Percentiles rank a stretch among this genome's conserved stretches.
phyloP scores from a whole-genome alignment of 257 asterid genomes.

The Ocimum tenuiflorum region DNA sequence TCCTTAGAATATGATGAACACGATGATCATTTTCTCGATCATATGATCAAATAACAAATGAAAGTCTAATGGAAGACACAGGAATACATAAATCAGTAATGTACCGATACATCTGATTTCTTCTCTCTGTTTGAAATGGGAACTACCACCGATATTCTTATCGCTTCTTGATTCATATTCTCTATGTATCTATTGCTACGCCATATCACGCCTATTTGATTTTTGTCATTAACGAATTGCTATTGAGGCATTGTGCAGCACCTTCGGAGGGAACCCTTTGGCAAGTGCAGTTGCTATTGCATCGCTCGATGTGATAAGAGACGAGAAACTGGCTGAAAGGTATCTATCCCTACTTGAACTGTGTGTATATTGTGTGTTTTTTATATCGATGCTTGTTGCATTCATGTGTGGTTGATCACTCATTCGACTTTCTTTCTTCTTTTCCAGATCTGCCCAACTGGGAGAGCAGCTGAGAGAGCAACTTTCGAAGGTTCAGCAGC shows the following conservation, averaged over 20 bases:
- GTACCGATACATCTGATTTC: too few species aligned
- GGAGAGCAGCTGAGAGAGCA: slow-evolving; percentile 68
- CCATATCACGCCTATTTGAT: background rate
- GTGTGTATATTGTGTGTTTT: too few species aligned
- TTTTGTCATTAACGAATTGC: background rate
- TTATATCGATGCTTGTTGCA: background rate
- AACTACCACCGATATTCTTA: background rate
- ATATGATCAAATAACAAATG: too few species aligned
- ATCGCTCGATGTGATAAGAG: slow-evolving; percentile 66
- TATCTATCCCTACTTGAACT: too few species aligned
- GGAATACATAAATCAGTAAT: too few species aligned
- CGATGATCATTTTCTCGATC: too few species aligned
- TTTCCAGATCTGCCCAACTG: slow-evolving; percentile 55
- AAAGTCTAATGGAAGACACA: background rate
- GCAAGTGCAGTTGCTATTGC: slow-evolving; percentile 96
- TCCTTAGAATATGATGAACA: background rate
- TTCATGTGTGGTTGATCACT: too few species aligned
- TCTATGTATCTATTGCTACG: background rate
- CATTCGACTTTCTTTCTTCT: too few species aligned
- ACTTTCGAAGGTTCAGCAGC: slow-evolving; percentile 51
- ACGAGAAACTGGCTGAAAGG: slow-evolving; percentile 86
- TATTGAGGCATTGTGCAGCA: slow-evolving; percentile 40
- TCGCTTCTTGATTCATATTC: background rate
- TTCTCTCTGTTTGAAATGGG: too few species aligned
- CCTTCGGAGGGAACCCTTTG: slow-evolving; percentile 94